Conservation (phyloP, 148 eudicot genomes). For the Heliamphora exappendiculata region DNA sequence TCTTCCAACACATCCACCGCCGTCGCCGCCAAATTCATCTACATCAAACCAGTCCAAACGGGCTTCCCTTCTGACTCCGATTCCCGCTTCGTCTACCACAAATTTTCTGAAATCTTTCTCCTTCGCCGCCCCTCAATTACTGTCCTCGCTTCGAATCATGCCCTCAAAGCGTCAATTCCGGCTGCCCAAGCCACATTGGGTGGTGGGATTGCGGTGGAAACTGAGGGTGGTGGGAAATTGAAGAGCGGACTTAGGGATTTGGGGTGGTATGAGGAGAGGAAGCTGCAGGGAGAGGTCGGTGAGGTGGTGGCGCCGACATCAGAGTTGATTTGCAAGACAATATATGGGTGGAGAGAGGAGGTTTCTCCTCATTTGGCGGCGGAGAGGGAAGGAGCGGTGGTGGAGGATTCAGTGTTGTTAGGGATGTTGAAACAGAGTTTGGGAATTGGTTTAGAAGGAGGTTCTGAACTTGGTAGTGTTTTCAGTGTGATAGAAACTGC, state of each 20-base stretch:
- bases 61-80: conserved; percentile 88
- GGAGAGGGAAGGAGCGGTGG: conserved; percentile 53
- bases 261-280: conserved; percentile 50
- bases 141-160: conserved; percentile 47
- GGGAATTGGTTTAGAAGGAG: conserved; percentile 20
- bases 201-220: not conserved
- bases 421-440: conserved; percentile 48
- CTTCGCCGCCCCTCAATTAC: conserved; percentile 18
- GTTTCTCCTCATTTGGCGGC: conserved; percentile 89
- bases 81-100: conserved; percentile 55
- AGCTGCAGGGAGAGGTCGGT: conserved; percentile 26
- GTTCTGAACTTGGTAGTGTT: conserved; percentile 7
- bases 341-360: conserved; percentile 78
- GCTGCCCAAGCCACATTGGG: conserved; percentile 26
- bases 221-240: conserved; percentile 5
- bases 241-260: conserved; percentile 27
- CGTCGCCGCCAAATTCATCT: conserved; percentile 26
- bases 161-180: conserved; percentile 26
- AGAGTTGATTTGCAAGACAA: conserved; percentile 58
- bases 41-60: conserved; percentile 83
- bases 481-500: conserved; percentile 85
- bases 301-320: conserved; percentile 12
- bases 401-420: conserved; percentile 46
- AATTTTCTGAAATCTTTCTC: conserved; percentile 33
- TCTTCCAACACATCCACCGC: not conserved